Evolutionary conservation across 352 stramenopile species (phyloP).

Genomic region (Globisporangium spinosum): DNA sequence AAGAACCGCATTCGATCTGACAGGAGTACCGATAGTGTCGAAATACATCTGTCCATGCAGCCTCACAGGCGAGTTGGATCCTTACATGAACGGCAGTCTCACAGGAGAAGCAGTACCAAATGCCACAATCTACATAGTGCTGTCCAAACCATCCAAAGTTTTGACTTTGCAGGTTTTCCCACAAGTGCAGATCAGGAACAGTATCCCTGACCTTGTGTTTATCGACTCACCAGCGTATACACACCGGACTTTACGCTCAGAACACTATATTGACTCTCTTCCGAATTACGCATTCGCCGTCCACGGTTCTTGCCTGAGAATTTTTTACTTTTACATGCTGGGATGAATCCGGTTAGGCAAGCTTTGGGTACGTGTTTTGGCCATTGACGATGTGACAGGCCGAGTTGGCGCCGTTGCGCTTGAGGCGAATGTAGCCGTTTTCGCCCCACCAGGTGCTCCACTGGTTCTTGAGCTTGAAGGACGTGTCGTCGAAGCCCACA

Average conservation of each 20-base stretch:
- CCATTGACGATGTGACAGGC: conserved; percentile 16
- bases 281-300: background rate
- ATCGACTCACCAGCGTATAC: background rate
- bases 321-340: background rate
- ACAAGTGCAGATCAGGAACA: background rate
- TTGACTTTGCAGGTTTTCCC: background rate
- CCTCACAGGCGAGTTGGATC: background rate
- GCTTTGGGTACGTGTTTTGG: conserved; percentile 16
- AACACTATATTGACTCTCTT: background rate
- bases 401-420: conserved; percentile 43
- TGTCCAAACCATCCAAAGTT: background rate
- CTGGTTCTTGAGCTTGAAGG: conserved; percentile 90
- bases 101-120: background rate
- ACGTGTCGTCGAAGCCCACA: conserved; percentile 39
- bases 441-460: conserved; percentile 45
- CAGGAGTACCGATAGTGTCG: background rate
- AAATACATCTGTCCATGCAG: background rate
- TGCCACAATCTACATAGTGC: background rate
- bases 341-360: conserved; percentile 1
- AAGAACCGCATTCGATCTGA: background rate
- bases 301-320: background rate
- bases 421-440: conserved; percentile 85
- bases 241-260: background rate
- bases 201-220: background rate
- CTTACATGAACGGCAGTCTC: background rate